Evolutionary conservation across 2,329 filamentous ascomycete genomes (phyloP), one percentile per base, ranked within the genome.

Genomic region (Claviceps pazoutovae): DNA sequence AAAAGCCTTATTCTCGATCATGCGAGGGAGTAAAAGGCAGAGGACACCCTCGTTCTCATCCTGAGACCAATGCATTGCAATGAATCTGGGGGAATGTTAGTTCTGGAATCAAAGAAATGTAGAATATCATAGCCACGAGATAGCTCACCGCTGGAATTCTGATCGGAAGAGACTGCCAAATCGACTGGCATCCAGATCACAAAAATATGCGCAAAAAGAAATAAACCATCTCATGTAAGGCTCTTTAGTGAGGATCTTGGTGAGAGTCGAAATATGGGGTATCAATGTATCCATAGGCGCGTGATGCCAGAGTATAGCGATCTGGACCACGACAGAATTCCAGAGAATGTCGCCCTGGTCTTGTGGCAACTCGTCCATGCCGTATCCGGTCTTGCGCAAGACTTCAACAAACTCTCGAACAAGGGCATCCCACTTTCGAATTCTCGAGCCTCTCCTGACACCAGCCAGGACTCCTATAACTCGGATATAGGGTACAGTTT

Each of bases 261-360:
- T 78, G 46, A 95, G 74, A 3, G 79, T 68, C 16, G 79, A 76
- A 52, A 90, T 76, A 39, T 79, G 76, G 1, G 86, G 79, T 43
- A 95, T 82, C 38, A 94, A 70, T 6, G 83, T 77, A 59, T 95
- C 87, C 63, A 95, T 82, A 1, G 90, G 82, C 5, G 88, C 84
- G 57, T 82, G 77, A 58, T 88, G 82, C 64, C 94, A 81, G 2
- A 83, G 71, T 52, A 90, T 80, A 17, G 86, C 74, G 54, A 73
- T 66, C 55, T 74, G 80, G 50, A 76, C 68, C n/a, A 83, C 67
- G 7, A 82, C 59, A 46, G 70, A 70, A 48, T 73, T 73, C 81
- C 81, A 84, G n/a, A 82, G 60, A 36, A 71, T 61, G 4, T 65
- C 59, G 26, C 67, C 60, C 16, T 72, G 59, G 30, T 66, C 64